Evolutionary conservation across 345 rosid genomes (phyloP), one percentile per base, ranked within the genome.

Genomic region (Lagerstroemia speciosa): DNA sequence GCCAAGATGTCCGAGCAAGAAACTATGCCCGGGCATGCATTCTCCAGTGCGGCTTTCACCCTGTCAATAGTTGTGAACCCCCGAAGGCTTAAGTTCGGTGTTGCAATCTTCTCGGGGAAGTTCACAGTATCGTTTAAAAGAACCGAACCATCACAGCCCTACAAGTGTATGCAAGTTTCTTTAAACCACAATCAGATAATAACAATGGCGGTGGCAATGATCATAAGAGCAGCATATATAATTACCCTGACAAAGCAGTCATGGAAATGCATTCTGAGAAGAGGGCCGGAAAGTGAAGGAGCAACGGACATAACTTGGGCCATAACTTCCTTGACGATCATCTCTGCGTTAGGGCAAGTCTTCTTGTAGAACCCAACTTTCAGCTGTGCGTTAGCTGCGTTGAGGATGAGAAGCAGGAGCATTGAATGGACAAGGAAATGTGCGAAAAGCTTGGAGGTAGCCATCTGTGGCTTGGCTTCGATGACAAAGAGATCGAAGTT

Each of bases 141-240:
- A 17, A 93, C 70, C 6, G 98, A 93, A 0, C 83, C 98, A 16
- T 93, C 98, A 17, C 97, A 90, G 38, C 98, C 98, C 98, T 89
- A 78, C 1, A 62, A 33, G 29, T 22, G 27, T 9, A 22, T 22
- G 61, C 10, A 58, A 58, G 38, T 62, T 29, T 62, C 38, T 14
- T 7, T 17, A 62, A 19, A 33, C 37, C 38, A 62, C 19, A 16
- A 7, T 5, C 9, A 6, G 15, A 7, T 34, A 1, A 34, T 33
- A 27, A 20, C 16, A 0, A 64, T 14, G 29, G 20, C 15, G 17
- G 6, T 6, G n/a, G 2, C 26, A 64, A 24, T 34, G 6, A 1
- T 5, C 6, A 6, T 19, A 33, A 6, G 20, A 11, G 36, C 41
- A 15, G 34, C 15, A 65, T n/a, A 6, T 9, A 17, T 24, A 72